Conservation (phyloP, 495 filamentous ascomycete genomes). For the Aspergillus nidulans region DNA sequence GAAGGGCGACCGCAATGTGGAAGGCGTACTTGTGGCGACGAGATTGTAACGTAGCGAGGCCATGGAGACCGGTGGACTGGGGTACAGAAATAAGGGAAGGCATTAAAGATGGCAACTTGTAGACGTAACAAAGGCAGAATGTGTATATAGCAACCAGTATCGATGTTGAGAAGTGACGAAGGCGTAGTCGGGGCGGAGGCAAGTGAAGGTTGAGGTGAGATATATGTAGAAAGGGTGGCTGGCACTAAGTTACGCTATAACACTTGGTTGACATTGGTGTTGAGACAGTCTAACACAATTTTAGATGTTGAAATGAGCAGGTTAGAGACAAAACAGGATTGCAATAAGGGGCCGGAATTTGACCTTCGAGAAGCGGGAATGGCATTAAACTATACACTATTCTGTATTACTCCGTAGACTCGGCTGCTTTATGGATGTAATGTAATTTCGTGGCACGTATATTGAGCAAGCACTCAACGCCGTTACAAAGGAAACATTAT, state of each 20-base stretch:
- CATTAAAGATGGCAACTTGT: not conserved
- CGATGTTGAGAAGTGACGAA: not conserved
- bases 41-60: not conserved
- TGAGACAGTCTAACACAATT: not conserved
- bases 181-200: too few relatives aligned
- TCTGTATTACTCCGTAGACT: not conserved
- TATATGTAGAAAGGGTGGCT: not conserved
- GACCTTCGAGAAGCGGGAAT: not conserved
- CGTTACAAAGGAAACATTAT: conserved; percentile 18
- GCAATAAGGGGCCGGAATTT: not conserved
- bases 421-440: conserved; percentile 11
- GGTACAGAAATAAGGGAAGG: not conserved
- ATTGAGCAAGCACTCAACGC: conserved; percentile 19
- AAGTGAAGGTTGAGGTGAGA: too few relatives aligned
- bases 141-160: too few relatives aligned
- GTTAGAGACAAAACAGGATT: not conserved
- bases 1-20: not conserved
- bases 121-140: too few relatives aligned
- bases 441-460: conserved; percentile 8
- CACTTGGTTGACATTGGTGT: not conserved
- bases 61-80: not conserved
- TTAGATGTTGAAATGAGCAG: not conserved
- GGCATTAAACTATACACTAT: conserved; percentile 1
- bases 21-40: not conserved
- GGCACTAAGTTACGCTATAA: not conserved